phyloP scores from a whole-genome alignment of 129 eudicot species.

The Saposhnikovia divaricata region DNA sequence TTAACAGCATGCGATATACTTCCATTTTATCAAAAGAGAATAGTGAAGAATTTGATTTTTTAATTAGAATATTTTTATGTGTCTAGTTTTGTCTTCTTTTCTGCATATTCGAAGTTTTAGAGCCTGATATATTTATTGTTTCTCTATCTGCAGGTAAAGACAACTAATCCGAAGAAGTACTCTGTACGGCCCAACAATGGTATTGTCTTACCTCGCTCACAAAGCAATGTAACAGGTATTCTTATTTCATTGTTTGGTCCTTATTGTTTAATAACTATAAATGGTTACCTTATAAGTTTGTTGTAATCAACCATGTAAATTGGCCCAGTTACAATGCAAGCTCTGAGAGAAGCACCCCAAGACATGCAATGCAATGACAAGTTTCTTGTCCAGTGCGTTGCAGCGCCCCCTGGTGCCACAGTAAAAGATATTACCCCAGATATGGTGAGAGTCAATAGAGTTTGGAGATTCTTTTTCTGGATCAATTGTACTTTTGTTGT shows the following conservation, averaged over 20 bases:
- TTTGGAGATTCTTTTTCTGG: neutral
- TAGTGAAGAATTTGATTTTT: neutral
- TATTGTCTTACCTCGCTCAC: constrained; percentile 28
- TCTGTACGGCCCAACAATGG: constrained; percentile 48
- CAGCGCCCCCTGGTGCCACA: constrained; percentile 20
- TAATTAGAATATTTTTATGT: neutral
- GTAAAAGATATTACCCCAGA: constrained; percentile 25
- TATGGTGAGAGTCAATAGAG: constrained; percentile 21
- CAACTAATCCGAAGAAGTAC: constrained; percentile 48
- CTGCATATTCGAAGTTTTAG: neutral
- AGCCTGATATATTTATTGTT: neutral
- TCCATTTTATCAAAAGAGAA: neutral
- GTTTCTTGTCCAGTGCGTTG: constrained; percentile 33
- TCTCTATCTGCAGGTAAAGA: constrained; percentile 28
- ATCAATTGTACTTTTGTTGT: neutral
- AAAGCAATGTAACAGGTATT: constrained; percentile 23
- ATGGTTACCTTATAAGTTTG: neutral
- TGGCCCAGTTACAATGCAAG: constrained; percentile 26
- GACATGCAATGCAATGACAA: constrained; percentile 33
- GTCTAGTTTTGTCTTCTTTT: neutral
- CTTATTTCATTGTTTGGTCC: neutral
- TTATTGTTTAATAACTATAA: too few relatives aligned
- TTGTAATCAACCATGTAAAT: neutral
- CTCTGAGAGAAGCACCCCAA: constrained; percentile 30
- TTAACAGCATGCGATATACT: neutral